Percentiles rank a stretch among this genome's conserved stretches.
These are phyloP conservation scores for Pterulicium gracile DNA, from an alignment of 1,284 basidiomycete species.

Conservation along the genomic window DNA sequence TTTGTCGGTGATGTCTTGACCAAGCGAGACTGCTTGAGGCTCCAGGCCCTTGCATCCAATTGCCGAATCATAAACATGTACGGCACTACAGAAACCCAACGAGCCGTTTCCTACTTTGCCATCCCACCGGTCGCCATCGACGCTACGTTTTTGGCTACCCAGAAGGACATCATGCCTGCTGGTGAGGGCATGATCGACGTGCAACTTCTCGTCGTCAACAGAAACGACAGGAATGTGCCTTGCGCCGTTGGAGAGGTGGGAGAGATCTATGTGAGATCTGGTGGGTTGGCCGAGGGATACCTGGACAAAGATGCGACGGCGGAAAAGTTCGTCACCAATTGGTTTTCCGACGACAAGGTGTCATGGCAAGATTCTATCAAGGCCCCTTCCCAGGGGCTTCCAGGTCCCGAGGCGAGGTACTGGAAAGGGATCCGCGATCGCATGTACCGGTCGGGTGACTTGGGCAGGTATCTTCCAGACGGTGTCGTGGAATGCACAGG, in stretches of 20 bases:
- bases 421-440: slow-evolving; percentile 98
- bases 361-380: slow-evolving; percentile 62
- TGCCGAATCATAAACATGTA: slow-evolving; percentile 99
- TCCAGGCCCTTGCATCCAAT: slow-evolving; percentile 90
- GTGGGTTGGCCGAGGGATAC: slow-evolving; percentile 95
- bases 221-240: slow-evolving; percentile 79
- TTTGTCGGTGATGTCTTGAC: slow-evolving; percentile 99
- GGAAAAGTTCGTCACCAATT: slow-evolving; percentile 90
- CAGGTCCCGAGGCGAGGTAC: slow-evolving; percentile 62
- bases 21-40: slow-evolving; percentile 93
- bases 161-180: slow-evolving; percentile 98
- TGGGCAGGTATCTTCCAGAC: slow-evolving; percentile 90
- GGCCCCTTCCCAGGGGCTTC: slow-evolving; percentile 41
- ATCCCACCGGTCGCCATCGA: slow-evolving; percentile 84
- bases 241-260: slow-evolving; percentile 97
- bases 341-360: slow-evolving; percentile 59
- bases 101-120: slow-evolving; percentile 95
- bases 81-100: slow-evolving; percentile 98
- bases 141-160: slow-evolving; percentile 83
- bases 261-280: slow-evolving; percentile 97
- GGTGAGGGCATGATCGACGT: slow-evolving; percentile 98
- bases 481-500: slow-evolving; percentile 97
- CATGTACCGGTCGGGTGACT: slow-evolving; percentile 96
- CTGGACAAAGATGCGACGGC: slow-evolving; percentile 76
- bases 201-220: slow-evolving; percentile 94